Evolutionary conservation across 192 early-diverging fungal genomes (phyloP).

Genomic region (Coemansia nantahalensis): DNA sequence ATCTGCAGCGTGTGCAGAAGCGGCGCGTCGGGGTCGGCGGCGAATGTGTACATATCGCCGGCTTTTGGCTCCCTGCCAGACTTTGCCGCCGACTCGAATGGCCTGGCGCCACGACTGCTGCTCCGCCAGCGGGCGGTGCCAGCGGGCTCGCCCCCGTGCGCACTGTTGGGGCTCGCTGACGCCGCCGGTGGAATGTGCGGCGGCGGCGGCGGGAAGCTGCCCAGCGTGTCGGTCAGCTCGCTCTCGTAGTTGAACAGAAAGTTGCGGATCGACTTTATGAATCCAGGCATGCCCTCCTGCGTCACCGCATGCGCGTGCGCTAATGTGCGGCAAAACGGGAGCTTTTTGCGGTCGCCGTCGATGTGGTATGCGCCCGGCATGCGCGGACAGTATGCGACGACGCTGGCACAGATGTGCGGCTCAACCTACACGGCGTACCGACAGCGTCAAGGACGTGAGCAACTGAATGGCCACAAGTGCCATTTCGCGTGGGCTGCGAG

Average conservation of each 20-base stretch:
- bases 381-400: constrained; percentile 48
- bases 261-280: constrained; percentile 48
- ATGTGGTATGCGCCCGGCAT: constrained; percentile 35
- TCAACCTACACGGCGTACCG: too few relatives aligned
- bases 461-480: too few relatives aligned
- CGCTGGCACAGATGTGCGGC: constrained; percentile 50
- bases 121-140: constrained; percentile 2
- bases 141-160: constrained; percentile 1
- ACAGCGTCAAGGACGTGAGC: too few relatives aligned
- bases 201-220: constrained; percentile 48
- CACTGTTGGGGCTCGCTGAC: not conserved
- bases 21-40: constrained; percentile 44
- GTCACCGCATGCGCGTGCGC: constrained; percentile 47
- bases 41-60: constrained; percentile 36
- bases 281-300: constrained; percentile 23
- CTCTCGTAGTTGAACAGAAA: constrained; percentile 52
- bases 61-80: too few relatives aligned
- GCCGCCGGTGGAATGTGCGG: constrained; percentile 35
- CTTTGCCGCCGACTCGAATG: too few relatives aligned
- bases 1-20: constrained; percentile 48
- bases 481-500: too few relatives aligned
- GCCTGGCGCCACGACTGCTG: not conserved
- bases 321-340: constrained; percentile 52
- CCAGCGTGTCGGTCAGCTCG: constrained; percentile 42
- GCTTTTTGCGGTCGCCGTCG: constrained; percentile 39